These are phyloP conservation scores for Mycena chlorophos DNA, from an alignment of 768 basidiomycete genomes.

Conservation along the genomic window DNA sequence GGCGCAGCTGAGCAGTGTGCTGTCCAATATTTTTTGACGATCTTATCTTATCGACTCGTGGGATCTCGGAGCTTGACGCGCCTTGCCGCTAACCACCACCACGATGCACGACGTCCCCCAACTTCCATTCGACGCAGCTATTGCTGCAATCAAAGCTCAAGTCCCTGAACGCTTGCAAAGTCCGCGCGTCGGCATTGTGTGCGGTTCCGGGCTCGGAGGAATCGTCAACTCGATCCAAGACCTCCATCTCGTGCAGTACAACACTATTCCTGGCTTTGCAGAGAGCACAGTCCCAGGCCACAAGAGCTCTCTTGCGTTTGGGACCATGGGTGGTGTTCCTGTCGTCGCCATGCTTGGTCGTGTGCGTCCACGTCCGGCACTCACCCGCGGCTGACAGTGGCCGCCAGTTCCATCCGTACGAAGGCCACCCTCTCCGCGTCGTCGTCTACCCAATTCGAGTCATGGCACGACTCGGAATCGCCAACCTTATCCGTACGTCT, in stretches of 20 bases:
- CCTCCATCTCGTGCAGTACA: slow-evolving; percentile 62
- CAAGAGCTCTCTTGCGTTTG: slow-evolving; percentile 78
- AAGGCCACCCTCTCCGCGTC: slow-evolving; percentile 70
- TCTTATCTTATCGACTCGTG: background rate
- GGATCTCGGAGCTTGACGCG: background rate
- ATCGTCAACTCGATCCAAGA: slow-evolving; percentile 63
- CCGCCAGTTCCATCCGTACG: slow-evolving; percentile 78
- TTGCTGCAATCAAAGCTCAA: slow-evolving; percentile 33
- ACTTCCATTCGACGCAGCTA: slow-evolving; percentile 13
- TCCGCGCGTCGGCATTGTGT: slow-evolving; percentile 82
- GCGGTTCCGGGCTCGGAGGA: slow-evolving; percentile 82
- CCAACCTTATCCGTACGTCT: slow-evolving; percentile 69
- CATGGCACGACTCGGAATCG: slow-evolving; percentile 76
- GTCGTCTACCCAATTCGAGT: slow-evolving; percentile 79
- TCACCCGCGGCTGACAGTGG: background rate
- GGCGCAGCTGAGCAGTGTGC: slow-evolving; percentile 33
- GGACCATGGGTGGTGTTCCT: slow-evolving; percentile 74
- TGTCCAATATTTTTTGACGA: background rate
- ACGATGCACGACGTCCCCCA: slow-evolving; percentile 23
- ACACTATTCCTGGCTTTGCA: slow-evolving; percentile 68
- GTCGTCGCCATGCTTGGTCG: slow-evolving; percentile 90
- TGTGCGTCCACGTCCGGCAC: slow-evolving; percentile 39
- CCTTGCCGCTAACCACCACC: slow-evolving; percentile 6
- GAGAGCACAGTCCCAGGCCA: slow-evolving; percentile 84
- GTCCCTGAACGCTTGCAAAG: slow-evolving; percentile 42